A percentile compares a stretch with the other conserved stretches of the same genome.
phyloP scores from a whole-genome alignment of 2,329 filamentous ascomycete species.

The Hypoxylon sp. region DNA sequence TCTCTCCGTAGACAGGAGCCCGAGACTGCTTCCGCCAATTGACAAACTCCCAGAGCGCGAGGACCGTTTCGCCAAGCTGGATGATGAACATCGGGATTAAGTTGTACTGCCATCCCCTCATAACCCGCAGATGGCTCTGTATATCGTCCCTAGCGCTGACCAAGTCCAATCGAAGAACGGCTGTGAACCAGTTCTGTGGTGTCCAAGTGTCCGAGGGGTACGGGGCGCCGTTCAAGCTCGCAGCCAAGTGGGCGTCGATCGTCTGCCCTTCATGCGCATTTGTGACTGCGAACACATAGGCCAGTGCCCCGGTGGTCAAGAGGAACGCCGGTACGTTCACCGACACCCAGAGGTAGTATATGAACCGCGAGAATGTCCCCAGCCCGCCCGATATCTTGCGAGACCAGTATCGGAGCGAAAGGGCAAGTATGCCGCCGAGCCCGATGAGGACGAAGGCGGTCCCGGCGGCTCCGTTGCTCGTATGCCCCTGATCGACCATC shows the following conservation, averaged over 20 bases:
- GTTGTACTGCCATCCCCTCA: constrained; percentile 56
- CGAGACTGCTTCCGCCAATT: constrained; percentile 34
- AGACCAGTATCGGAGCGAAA: constrained; percentile 48
- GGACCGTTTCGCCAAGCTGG: constrained; percentile 43
- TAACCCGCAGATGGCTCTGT: constrained; percentile 47
- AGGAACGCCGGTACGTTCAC: constrained; percentile 53
- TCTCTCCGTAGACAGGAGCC: constrained; percentile 10
- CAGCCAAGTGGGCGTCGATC: constrained; percentile 50
- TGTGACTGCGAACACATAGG: constrained; percentile 54
- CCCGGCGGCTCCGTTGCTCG: constrained; percentile 57
- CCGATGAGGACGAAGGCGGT: constrained; percentile 54
- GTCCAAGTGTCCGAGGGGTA: constrained; percentile 55
- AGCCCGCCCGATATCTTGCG: constrained; percentile 36
- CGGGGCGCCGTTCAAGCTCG: constrained; percentile 35
- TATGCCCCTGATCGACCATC: constrained; percentile 57
- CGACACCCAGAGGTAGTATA: constrained; percentile 54
- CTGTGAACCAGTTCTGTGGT: constrained; percentile 56
- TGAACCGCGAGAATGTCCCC: constrained; percentile 16
- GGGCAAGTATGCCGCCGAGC: constrained; percentile 51
- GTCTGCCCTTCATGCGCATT: constrained; percentile 48
- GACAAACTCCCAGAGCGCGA: constrained; percentile 44
- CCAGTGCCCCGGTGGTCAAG: constrained; percentile 54
- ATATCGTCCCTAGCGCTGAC: constrained; percentile 46
- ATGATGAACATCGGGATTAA: constrained; percentile 51
- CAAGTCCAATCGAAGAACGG: constrained; percentile 52